Evolutionary conservation across 2,329 filamentous ascomycete genomes (phyloP), one percentile per base, ranked within the genome.

Genomic region (Colletotrichum lentis): DNA sequence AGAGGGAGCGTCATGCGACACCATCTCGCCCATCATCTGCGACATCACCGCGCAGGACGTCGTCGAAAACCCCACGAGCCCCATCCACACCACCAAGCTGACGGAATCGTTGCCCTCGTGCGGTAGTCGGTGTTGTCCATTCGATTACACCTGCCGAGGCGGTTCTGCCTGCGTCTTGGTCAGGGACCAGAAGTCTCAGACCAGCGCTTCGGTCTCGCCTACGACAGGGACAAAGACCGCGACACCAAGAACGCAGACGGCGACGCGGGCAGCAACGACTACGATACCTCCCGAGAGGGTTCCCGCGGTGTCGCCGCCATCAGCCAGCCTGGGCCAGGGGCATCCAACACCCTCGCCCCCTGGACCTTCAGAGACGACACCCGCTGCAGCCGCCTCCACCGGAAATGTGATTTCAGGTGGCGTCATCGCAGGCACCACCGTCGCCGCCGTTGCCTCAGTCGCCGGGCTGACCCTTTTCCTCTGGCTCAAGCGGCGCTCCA

Each of bases 21-120:
- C 76, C 52, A 90, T 94, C 71, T 74, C 83, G 71, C 83, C 89
- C 37, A 88, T 93, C 66, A 83, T 83, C 49, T 94, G 91, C 81
- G 85, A 91, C 70, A 74, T 90, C 58, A 76, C 75, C 10, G 80
- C 85, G 54, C 89, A 93, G 75, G 86, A 93, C 72, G 83, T 87
- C 1, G 82, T 79, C 12, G 72, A 79, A 22, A 79, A 88, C 70
- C 88, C 88, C 7, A 78, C 81, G 24, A 88, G 88, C 50, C 81
- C 85, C 27, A 80, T 93, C 72, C 91, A 92, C 77, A 91, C 91
- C 0, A 87, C 86, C 14, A 84, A 87, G 12, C 85, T 91, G 24
- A 80, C 82, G n/a, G 81, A 84, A 7, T 77, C 80, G 6, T 79
- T 94, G 27, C 78, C 80, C 1, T 82, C 78, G n/a, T 94, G 91